phyloP scores from a whole-genome alignment of 805 yeast species.

The Kregervanrija delftensis region DNA sequence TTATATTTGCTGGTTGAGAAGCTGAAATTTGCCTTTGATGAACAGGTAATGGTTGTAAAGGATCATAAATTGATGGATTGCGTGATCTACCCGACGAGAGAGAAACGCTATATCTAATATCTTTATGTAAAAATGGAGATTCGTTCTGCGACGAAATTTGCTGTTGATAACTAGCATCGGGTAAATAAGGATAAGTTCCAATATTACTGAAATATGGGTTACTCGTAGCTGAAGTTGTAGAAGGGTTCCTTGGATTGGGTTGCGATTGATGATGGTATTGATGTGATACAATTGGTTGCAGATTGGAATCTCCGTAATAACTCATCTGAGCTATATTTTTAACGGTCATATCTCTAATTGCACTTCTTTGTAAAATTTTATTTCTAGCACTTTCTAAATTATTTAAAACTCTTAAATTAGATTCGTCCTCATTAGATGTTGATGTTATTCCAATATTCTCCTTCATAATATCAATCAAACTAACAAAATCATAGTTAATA shows the following conservation, averaged over 20 bases:
- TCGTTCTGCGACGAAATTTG: slow-evolving; percentile 10
- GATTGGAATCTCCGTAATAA: slow-evolving; percentile 10
- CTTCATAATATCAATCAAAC: slow-evolving; percentile 36
- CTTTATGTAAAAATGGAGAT: slow-evolving; percentile 23
- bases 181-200: slow-evolving; percentile 2
- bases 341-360: slow-evolving; percentile 26
- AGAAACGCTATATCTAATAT: slow-evolving; percentile 26
- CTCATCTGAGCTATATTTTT: slow-evolving; percentile 14
- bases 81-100: slow-evolving; percentile 24
- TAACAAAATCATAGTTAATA: slow-evolving; percentile 47
- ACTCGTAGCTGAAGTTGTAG: slow-evolving; percentile 13
- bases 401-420: slow-evolving; percentile 7
- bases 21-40: slow-evolving; percentile 1
- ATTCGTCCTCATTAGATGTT: slow-evolving; percentile 4
- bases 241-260: slow-evolving; percentile 11
- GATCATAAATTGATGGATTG: slow-evolving; percentile 34
- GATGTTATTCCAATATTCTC: slow-evolving; percentile 14
- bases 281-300: background rate
- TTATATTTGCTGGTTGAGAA: slow-evolving; percentile 8
- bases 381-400: slow-evolving; percentile 22
- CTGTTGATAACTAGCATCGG: slow-evolving; percentile 5
- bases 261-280: slow-evolving; percentile 1
- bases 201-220: slow-evolving; percentile 11
- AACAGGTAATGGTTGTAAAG: slow-evolving; percentile 21
- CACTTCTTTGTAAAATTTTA: slow-evolving; percentile 25